phyloP scores from a whole-genome alignment of 2,329 filamentous ascomycete genomes.

The Grosmannia penicillata region DNA sequence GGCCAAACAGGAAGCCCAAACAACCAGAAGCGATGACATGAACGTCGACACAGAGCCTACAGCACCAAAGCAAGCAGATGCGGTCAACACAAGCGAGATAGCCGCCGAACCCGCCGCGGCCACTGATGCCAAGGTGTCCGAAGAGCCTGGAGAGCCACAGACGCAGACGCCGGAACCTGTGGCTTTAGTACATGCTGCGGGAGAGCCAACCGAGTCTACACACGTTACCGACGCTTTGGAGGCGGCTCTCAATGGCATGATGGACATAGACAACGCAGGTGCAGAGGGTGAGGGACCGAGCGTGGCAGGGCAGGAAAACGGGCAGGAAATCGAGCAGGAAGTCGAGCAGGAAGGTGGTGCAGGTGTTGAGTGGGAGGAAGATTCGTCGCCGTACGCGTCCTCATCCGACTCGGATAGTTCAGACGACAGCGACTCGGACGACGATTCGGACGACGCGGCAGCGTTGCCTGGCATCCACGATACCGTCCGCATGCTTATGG shows the following conservation, averaged over 20 bases:
- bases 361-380: slow-evolving; percentile 59
- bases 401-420: slow-evolving; percentile 45
- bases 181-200: not conserved
- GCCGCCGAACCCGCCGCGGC: no score
- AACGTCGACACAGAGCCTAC: no score
- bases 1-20: no score
- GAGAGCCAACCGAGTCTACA: not conserved
- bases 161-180: not conserved
- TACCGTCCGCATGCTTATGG: slow-evolving; percentile 73
- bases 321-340: not conserved
- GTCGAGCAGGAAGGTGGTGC: not conserved
- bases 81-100: no score
- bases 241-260: slow-evolving; percentile 11
- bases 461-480: slow-evolving; percentile 68
- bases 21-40: no score
- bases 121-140: not conserved
- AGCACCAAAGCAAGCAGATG: no score
- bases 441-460: slow-evolving; percentile 45
- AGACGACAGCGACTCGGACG: slow-evolving; percentile 40
- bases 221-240: slow-evolving; percentile 14
- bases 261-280: slow-evolving; percentile 6
- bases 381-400: slow-evolving; percentile 63
- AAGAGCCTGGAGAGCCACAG: not conserved
- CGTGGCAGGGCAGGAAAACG: not conserved
- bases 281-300: not conserved